phyloP scores from a whole-genome alignment of 1,284 basidiomycete genomes.

The Ustilago hordei region DNA sequence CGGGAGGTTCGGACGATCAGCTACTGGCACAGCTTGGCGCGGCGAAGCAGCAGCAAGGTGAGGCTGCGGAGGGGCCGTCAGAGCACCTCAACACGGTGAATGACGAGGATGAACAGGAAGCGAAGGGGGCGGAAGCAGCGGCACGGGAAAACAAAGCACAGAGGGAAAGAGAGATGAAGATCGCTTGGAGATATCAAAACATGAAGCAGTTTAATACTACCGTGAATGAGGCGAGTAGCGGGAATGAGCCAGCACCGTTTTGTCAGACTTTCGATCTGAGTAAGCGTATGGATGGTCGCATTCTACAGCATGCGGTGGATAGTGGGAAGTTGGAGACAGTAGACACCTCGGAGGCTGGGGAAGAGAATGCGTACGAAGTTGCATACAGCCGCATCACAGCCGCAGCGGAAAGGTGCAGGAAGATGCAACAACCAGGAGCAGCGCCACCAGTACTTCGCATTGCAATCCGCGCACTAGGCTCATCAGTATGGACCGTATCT shows the following conservation, averaged over 20 bases:
- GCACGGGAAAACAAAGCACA: slow-evolving; percentile 5
- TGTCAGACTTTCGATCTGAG: slow-evolving; percentile 82
- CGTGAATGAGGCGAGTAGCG: slow-evolving; percentile 70
- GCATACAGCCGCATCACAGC: slow-evolving; percentile 43
- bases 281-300: slow-evolving; percentile 50
- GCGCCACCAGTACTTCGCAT: slow-evolving; percentile 56
- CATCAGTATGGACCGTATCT: slow-evolving; percentile 44
- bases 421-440: not conserved
- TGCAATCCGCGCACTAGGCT: slow-evolving; percentile 56
- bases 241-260: slow-evolving; percentile 71
- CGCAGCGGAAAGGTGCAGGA: slow-evolving; percentile 29
- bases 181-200: slow-evolving; percentile 91
- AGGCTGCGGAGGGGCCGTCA: slow-evolving; percentile 23
- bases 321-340: slow-evolving; percentile 27
- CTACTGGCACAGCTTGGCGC: slow-evolving; percentile 24
- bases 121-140: not conserved
- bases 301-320: slow-evolving; percentile 45
- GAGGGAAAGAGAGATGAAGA: slow-evolving; percentile 53
- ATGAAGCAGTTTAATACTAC: slow-evolving; percentile 93
- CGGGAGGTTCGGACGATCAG: slow-evolving; percentile 45
- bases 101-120: slow-evolving; percentile 28
- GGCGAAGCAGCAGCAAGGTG: not conserved
- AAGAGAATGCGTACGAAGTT: slow-evolving; percentile 19
- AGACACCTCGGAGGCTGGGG: slow-evolving; percentile 20
- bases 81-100: slow-evolving; percentile 28